Evolutionary conservation across 768 basidiomycete genomes (phyloP), one percentile per base, ranked within the genome.

Genomic region (Lanmaoa pseudosensibilis): DNA sequence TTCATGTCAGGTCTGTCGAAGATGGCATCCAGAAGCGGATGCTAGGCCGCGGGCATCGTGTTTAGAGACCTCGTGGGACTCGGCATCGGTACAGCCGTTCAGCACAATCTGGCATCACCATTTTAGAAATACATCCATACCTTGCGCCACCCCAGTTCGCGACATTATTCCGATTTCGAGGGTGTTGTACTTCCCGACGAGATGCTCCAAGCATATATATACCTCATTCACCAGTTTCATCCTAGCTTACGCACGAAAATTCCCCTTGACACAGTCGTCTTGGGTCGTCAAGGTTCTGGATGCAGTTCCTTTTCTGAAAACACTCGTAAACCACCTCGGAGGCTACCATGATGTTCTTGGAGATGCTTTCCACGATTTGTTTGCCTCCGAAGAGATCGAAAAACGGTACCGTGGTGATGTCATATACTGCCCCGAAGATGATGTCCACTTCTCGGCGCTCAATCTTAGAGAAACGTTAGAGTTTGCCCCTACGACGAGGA

Each of bases 231-330:
- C 3, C 7, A 9, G 8, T 46, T 34, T 32, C 50, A 19, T 25
- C 18, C 15, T 23, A 5, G 16, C 21, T 56, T 23, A 41, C 21
- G 0, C 15, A 41, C 12, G 5, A 23, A 19, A 46, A 13, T 16
- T 3, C 5, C 19, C 15, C 3, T 37, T 25, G 10, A 9, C 51
- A 8, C 63, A 89, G 88, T 94, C 16, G 92, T 94, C 13, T 80
- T 94, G 36, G 93, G 92, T 21, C 82, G 90, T 27, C 93, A 92
- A 0, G 89, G 88, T 12, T 84, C 90, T 5, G 78, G 78, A 18
- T 80, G 78, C 56, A 73, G 70, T 21, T 77, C 82, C 0, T 72
- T 27, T 85, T 54, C 70, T 85, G 47, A 84, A 83, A 66, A 78
- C 77, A 1, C 69, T 83, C 50, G 73, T 81, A 3, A 81, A 81